A percentile compares a stretch with the other conserved stretches of the same genome.
Conservation (phyloP, 306 rosid species). For the Urtica urens region DNA sequence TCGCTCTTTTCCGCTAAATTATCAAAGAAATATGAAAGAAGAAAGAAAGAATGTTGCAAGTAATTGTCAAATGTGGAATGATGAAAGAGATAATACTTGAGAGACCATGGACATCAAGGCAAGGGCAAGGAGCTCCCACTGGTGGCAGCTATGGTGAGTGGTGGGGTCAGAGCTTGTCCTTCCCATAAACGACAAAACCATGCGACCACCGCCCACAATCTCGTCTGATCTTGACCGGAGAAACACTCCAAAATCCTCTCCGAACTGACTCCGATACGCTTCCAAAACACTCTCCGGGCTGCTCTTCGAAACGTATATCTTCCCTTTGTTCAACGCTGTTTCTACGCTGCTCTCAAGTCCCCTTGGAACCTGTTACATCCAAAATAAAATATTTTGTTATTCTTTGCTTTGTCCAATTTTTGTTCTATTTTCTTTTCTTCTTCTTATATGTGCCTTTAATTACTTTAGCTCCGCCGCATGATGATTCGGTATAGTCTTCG, state of each 20-base stretch:
- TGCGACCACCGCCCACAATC: slow-evolving; percentile 34
- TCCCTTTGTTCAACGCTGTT: slow-evolving; percentile 40
- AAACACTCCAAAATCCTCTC: slow-evolving; percentile 36
- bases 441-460: no score
- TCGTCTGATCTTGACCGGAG: slow-evolving; percentile 45
- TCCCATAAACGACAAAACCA: slow-evolving; percentile 59
- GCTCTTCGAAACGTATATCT: slow-evolving; percentile 50
- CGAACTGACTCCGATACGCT: slow-evolving; percentile 49
- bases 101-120: slow-evolving; percentile 50
- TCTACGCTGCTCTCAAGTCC: slow-evolving; percentile 17
- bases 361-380: slow-evolving; percentile 25
- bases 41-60: no score
- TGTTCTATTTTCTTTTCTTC: no score
- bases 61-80: no score
- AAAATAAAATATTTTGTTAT: no score
- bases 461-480: no score
- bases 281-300: slow-evolving; percentile 46
- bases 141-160: slow-evolving; percentile 27
- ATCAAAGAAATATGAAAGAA: no score
- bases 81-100: slow-evolving; percentile 25
- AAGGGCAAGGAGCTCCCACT: slow-evolving; percentile 55
- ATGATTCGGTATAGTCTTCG: no score
- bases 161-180: slow-evolving; percentile 47
- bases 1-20: no score
- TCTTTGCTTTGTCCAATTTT: no score